Evolutionary conservation across 305 asterid species (phyloP), one percentile per base, ranked within the genome.

Genomic region (Plantago coronopus): DNA sequence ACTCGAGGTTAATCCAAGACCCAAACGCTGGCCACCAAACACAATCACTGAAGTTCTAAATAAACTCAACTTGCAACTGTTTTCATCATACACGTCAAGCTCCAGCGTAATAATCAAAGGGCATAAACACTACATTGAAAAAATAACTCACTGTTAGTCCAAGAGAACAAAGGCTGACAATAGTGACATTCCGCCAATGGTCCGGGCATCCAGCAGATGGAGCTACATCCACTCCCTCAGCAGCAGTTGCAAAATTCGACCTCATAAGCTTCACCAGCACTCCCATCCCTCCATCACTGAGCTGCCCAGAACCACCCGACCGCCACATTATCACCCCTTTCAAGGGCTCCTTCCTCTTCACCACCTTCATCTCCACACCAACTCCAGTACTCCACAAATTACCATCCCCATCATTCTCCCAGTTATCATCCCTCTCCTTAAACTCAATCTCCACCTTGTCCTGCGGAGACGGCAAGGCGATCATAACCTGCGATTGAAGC

Each of bases 401-500:
- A 55, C 17, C 68, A 19, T 65, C 78, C 51, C 48, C 80, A 57
- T 49, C 68, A 62, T 22, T 72, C 66, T 48, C 69, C 16, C 55
- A 69, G 23, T 44, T 62, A 22, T 43, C 69, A 7, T 21, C 22
- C 74, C 68, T 79, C 64, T 66, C 91, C 73, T 34, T 76, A 73
- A 93, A 74, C 48, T 78, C 94, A 43, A 93, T 63, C 62, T 87
- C 95, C 55, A 94, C 97, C 2, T 73, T 63, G 42, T 94, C 97
- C 53, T 81, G 95, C 48, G 97, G 96, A 31, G 87, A 79, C 34
- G 97, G 99, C 86, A 94, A 72, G 29, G 99, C 96, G 71, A 94
- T 81, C 97, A 89, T 87, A 7, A 90, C 99, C 89, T 86, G 96
- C 19, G 99, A 94, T 73, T 90, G 99, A 48, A 94, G 74, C 71